A percentile compares a stretch with the other conserved stretches of the same genome.
Evolutionary conservation across 2,329 filamentous ascomycete genomes (phyloP).

Genomic region (Stemphylium beticola): DNA sequence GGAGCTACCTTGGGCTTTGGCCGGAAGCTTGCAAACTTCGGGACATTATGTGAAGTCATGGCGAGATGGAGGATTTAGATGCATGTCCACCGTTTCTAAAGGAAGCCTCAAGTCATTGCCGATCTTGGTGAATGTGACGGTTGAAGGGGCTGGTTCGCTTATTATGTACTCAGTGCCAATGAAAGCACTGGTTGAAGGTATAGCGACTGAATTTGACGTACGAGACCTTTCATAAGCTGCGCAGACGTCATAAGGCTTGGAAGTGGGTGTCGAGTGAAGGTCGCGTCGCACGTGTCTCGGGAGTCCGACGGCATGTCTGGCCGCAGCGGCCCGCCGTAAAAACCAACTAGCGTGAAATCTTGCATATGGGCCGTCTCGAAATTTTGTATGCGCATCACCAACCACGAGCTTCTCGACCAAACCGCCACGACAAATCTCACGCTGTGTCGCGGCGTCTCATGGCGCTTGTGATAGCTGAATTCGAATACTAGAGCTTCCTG

Average conservation of each 20-base stretch:
- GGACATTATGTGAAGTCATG: constrained; percentile 55
- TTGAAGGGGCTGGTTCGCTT: neutral
- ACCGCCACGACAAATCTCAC: constrained; percentile 27
- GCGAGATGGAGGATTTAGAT: neutral
- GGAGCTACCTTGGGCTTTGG: constrained; percentile 50
- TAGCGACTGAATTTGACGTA: neutral
- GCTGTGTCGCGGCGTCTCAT: constrained; percentile 31
- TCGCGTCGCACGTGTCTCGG: constrained; percentile 17
- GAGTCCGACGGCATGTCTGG: constrained; percentile 11
- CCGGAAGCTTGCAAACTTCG: constrained; percentile 79
- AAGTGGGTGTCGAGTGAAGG: constrained; percentile 9
- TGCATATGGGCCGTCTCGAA: constrained; percentile 15
- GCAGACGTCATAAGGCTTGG: neutral
- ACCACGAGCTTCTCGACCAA: constrained; percentile 3
- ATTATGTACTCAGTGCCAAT: neutral
- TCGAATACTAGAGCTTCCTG: neutral
- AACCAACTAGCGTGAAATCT: constrained; percentile 30
- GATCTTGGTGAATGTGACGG: neutral
- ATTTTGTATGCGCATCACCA: constrained; percentile 22
- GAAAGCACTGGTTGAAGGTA: too few species aligned
- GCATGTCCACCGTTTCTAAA: neutral
- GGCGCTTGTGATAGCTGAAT: constrained; percentile 19
- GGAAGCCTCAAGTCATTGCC: neutral
- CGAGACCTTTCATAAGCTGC: neutral
- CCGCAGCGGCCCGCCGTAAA: constrained; percentile 18